Conservation (phyloP, 1,284 basidiomycete genomes). For the Microbotryum silenes-acaulis region DNA sequence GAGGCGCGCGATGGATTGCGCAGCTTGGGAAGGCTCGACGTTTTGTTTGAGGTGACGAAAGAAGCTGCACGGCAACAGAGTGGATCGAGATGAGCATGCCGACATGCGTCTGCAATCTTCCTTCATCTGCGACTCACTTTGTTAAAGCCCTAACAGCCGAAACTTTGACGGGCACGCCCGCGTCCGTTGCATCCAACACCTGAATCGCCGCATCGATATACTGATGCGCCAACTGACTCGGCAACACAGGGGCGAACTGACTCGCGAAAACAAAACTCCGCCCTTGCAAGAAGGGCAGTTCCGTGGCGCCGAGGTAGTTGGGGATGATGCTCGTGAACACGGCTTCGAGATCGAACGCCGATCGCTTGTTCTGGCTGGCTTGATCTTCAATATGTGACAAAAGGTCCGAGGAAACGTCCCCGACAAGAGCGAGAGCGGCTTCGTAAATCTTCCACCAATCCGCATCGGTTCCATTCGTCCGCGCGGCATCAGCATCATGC, state of each 20-base stretch:
- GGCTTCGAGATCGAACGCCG: conserved; percentile 66
- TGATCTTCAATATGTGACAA: conserved; percentile 69
- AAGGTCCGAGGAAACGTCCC: conserved; percentile 69
- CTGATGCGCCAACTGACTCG: conserved; percentile 61
- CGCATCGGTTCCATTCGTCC: conserved; percentile 34
- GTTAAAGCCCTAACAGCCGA: conserved; percentile 86
- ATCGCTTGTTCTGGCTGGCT: conserved; percentile 50
- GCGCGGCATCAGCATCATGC: conserved; percentile 50
- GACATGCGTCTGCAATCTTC: too few species aligned
- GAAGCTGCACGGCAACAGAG: conserved; percentile 39
- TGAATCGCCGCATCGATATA: conserved; percentile 79
- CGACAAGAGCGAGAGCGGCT: conserved; percentile 64
- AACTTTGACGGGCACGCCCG: conserved; percentile 77
- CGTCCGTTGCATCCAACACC: conserved; percentile 65
- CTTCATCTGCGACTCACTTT: conserved; percentile 52
- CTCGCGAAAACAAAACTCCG: conserved; percentile 90
- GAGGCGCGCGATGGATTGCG: conserved; percentile 69
- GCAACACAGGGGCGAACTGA: conserved; percentile 70
- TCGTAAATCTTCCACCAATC: conserved; percentile 37
- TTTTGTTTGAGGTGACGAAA: conserved; percentile 48
- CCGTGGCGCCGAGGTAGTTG: conserved; percentile 60
- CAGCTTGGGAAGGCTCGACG: conserved; percentile 56
- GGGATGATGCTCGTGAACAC: conserved; percentile 73
- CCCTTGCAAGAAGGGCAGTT: conserved; percentile 83
- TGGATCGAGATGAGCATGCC: background rate